Conservation (phyloP, 2,329 filamentous ascomycete species). For the Huntiella moniliformis region DNA sequence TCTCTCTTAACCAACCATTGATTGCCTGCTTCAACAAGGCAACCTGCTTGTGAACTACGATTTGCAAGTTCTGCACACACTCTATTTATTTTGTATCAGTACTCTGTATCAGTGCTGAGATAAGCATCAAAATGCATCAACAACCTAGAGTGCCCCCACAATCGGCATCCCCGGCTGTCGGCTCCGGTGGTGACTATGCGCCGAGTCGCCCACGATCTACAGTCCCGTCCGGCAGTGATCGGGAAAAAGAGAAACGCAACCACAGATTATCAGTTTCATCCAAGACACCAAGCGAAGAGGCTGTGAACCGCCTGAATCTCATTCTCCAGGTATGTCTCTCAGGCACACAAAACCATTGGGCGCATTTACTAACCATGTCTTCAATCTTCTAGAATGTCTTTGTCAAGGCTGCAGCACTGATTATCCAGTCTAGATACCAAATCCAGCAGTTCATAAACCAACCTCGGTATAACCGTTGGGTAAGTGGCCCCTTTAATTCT, state of each 20-base stretch:
- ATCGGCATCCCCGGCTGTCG: constrained; percentile 53
- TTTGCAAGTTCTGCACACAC: neutral
- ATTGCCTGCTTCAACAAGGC: neutral
- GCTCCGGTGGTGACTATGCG: constrained; percentile 16
- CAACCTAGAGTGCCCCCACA: constrained; percentile 59
- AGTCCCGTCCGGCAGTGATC: constrained; percentile 1
- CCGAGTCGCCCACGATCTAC: constrained; percentile 8
- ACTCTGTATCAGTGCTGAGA: neutral
- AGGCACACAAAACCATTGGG: too few relatives aligned
- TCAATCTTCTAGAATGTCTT: constrained; percentile 58
- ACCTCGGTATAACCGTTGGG: constrained; percentile 69
- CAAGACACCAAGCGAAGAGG: constrained; percentile 44
- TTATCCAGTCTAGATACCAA: constrained; percentile 63
- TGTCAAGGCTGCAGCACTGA: constrained; percentile 66
- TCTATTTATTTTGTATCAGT: neutral
- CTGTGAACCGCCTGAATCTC: constrained; percentile 68
- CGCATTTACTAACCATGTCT: constrained; percentile 3
- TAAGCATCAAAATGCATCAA: constrained; percentile 53
- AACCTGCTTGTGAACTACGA: neutral
- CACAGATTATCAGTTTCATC: constrained; percentile 22
- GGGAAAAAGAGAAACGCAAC: constrained; percentile 4
- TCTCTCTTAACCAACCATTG: neutral
- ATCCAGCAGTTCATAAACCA: constrained; percentile 32
- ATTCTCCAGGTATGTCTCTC: constrained; percentile 56
- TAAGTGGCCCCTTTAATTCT: constrained; percentile 25